Conservation (phyloP, 202 grass and related monocot species). For the Zizania palustris region DNA sequence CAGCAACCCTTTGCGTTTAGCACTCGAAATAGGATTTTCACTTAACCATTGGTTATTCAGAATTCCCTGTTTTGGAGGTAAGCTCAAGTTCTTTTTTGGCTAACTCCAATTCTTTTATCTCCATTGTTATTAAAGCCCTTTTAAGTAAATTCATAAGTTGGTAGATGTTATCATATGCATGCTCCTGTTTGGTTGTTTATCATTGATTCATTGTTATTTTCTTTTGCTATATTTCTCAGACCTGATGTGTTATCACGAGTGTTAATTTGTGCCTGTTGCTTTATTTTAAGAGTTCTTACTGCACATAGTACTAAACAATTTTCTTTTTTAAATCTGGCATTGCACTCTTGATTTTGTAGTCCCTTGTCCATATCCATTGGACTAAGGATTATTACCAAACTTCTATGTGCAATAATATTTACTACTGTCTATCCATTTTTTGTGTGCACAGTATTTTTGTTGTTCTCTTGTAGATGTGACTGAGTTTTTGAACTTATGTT, state of each 20-base stretch:
- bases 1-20: not conserved
- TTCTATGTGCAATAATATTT: conserved; percentile 13
- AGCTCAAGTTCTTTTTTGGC: not conserved
- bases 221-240: not conserved
- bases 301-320: not conserved
- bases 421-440: not conserved
- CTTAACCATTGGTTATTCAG: not conserved
- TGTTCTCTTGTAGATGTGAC: not conserved
- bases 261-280: conserved; percentile 6
- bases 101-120: not conserved
- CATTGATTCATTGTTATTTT: not conserved
- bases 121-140: too few species aligned
- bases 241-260: not conserved
- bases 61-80: conserved; percentile 20
- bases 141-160: conserved; percentile 6
- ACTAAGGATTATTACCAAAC: not conserved
- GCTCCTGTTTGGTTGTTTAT: not conserved
- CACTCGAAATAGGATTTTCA: conserved; percentile 14
- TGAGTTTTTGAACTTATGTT: conserved; percentile 11
- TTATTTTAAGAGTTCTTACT: conserved; percentile 13
- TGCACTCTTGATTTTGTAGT: not conserved
- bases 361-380: not conserved
- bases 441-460: not conserved
- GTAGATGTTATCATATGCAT: not conserved
- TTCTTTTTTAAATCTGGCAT: not conserved